phyloP scores from a whole-genome alignment of 1,284 basidiomycete species.

The Moesziomyces aphidis region DNA sequence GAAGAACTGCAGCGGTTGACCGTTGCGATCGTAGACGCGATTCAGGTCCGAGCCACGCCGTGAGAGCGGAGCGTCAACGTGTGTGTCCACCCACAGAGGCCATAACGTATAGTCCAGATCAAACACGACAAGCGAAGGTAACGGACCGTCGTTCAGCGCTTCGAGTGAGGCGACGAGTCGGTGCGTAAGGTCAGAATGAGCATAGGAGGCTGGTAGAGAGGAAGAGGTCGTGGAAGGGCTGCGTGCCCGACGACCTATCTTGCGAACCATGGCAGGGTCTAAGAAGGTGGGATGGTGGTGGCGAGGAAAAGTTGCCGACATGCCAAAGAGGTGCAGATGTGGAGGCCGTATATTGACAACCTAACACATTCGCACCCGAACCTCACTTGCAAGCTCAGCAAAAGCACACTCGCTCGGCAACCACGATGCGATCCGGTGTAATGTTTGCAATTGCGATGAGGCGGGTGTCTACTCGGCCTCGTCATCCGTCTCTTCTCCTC shows the following conservation, averaged over 20 bases:
- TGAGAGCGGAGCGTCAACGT: conserved; percentile 57
- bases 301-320: background rate
- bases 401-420: no score
- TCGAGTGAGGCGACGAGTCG: conserved; percentile 17
- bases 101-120: conserved; percentile 66
- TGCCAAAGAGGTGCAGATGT: no score
- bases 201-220: conserved; percentile 3
- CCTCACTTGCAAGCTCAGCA: no score
- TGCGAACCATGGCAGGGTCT: conserved; percentile 13
- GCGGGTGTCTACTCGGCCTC: conserved; percentile 4
- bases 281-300: no score
- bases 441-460: no score
- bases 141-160: conserved; percentile 3
- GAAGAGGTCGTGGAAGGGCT: background rate
- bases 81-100: conserved; percentile 65
- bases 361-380: no score
- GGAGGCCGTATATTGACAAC: no score
- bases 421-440: no score
- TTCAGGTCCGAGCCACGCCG: conserved; percentile 49
- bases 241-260: conserved; percentile 22
- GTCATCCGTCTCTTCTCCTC: conserved; percentile 5
- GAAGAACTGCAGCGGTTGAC: conserved; percentile 53
- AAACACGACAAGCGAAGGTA: conserved; percentile 60
- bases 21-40: conserved; percentile 51
- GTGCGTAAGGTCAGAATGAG: background rate